A percentile compares a stretch with the other conserved stretches of the same genome.
These are phyloP conservation scores for Rhynchospora pubera DNA, from an alignment of 176 grass and related monocot species.

Conservation along the genomic window DNA sequence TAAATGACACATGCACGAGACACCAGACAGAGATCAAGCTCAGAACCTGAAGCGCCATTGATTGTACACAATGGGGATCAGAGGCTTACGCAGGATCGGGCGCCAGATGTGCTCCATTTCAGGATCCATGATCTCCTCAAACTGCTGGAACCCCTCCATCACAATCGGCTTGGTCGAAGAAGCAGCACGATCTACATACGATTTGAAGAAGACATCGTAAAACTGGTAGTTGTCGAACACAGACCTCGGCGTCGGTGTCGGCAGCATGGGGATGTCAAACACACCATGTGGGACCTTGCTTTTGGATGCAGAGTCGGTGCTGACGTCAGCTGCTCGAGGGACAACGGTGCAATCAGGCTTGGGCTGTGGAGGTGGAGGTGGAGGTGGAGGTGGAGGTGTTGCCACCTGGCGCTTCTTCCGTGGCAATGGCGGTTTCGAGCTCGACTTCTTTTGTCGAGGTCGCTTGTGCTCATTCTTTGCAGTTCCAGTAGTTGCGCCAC, in stretches of 20 bases:
- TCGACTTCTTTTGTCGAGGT: conserved; percentile 21
- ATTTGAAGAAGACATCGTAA: conserved; percentile 72
- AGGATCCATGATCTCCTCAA: conserved; percentile 38
- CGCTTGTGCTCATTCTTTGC: conserved; percentile 8
- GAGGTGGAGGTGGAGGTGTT: no score
- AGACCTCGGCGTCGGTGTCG: conserved; percentile 27
- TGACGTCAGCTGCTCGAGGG: not conserved
- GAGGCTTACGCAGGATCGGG: conserved; percentile 32
- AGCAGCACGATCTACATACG: conserved; percentile 40
- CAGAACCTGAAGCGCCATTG: not conserved
- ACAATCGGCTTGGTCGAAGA: conserved; percentile 19
- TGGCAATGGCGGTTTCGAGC: not conserved
- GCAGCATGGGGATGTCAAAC: conserved; percentile 68
- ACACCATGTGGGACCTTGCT: conserved; percentile 35
- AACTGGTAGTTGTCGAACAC: conserved; percentile 33
- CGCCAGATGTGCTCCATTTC: conserved; percentile 64
- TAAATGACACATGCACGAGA: not conserved
- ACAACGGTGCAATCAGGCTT: not conserved
- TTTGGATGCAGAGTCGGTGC: not conserved
- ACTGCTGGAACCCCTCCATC: conserved; percentile 11
- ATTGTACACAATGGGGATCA: conserved; percentile 4
- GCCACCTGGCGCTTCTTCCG: not conserved
- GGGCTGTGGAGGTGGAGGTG: no score
- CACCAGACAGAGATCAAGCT: not conserved
- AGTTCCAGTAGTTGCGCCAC: not conserved